These are phyloP conservation scores for Populus hybrid DNA, from an alignment of 441 rosid genomes.

Conservation along the genomic window DNA sequence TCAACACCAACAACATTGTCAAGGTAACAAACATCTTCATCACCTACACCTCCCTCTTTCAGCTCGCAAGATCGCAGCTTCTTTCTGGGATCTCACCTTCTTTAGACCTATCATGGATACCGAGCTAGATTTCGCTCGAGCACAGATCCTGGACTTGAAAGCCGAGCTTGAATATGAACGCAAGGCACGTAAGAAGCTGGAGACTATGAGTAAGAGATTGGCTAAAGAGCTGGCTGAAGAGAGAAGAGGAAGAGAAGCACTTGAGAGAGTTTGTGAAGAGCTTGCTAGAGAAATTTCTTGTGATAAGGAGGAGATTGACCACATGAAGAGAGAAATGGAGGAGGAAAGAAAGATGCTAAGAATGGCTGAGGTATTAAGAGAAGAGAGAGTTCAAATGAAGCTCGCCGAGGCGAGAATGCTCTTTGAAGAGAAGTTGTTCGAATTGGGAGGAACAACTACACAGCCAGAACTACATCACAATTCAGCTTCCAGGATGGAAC, in stretches of 20 bases:
- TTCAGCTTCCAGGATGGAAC: slow-evolving; percentile 8
- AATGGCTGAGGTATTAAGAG: slow-evolving; percentile 70
- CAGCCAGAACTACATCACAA: slow-evolving; percentile 5
- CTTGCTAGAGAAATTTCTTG: slow-evolving; percentile 53
- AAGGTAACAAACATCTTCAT: slow-evolving; percentile 25
- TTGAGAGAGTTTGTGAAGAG: slow-evolving; percentile 56
- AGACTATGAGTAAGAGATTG: slow-evolving; percentile 51
- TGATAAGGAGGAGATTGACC: slow-evolving; percentile 47
- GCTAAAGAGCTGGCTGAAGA: slow-evolving; percentile 61
- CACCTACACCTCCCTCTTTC: slow-evolving; percentile 31
- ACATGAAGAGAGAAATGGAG: slow-evolving; percentile 55
- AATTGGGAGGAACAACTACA: slow-evolving; percentile 30
- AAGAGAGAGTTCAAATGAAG: slow-evolving; percentile 91
- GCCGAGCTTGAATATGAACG: slow-evolving; percentile 67
- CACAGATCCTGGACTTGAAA: slow-evolving; percentile 54
- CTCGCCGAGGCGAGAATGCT: slow-evolving; percentile 67
- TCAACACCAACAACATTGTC: slow-evolving; percentile 29
- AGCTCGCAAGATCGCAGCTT: slow-evolving; percentile 41
- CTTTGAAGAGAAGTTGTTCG: slow-evolving; percentile 63
- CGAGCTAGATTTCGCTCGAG: slow-evolving; percentile 45
- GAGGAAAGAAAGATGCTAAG: slow-evolving; percentile 79
- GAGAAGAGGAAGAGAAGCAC: slow-evolving; percentile 51
- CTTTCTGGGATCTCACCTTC: slow-evolving; percentile 67
- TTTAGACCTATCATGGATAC: slow-evolving; percentile 56
- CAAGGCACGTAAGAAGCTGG: slow-evolving; percentile 54